These are phyloP conservation scores for Quercus cerris DNA, from an alignment of 306 rosid genomes.

Conservation along the genomic window DNA sequence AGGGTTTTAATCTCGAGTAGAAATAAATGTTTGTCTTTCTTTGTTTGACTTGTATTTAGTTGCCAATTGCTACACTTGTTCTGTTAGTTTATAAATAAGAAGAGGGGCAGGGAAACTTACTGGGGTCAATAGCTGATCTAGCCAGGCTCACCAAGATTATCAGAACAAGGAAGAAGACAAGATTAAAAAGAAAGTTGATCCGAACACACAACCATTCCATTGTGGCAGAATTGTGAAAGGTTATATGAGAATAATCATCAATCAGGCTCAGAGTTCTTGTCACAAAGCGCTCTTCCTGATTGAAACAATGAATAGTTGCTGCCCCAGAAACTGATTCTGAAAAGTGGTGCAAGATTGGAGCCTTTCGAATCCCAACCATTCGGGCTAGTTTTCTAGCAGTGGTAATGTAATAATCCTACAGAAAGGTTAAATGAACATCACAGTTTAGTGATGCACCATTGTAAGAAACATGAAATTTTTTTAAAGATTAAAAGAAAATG, in stretches of 20 bases:
- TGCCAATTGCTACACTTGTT: neutral
- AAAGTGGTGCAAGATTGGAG: constrained; percentile 71
- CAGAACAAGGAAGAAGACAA: constrained; percentile 64
- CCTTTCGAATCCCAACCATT: too few relatives aligned
- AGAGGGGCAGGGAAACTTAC: constrained; percentile 40
- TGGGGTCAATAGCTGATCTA: constrained; percentile 63
- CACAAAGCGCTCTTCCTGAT: constrained; percentile 55
- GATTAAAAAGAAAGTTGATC: too few relatives aligned
- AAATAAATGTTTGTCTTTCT: neutral
- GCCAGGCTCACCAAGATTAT: constrained; percentile 65
- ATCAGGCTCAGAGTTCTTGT: constrained; percentile 37
- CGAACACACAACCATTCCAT: too few relatives aligned
- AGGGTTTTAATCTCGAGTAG: neutral
- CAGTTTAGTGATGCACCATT: too few relatives aligned
- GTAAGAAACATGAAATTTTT: too few relatives aligned
- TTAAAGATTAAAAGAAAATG: too few relatives aligned
- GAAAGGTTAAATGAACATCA: too few relatives aligned
- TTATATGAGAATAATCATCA: constrained; percentile 58
- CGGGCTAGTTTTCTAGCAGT: too few relatives aligned
- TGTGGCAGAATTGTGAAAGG: too few relatives aligned
- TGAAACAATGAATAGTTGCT: constrained; percentile 66
- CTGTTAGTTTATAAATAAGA: neutral
- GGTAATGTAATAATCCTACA: too few relatives aligned
- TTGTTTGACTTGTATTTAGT: neutral
- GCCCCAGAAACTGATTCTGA: constrained; percentile 72